Conservation (phyloP, 805 yeast genomes). For the Kuraishia capsulata region DNA sequence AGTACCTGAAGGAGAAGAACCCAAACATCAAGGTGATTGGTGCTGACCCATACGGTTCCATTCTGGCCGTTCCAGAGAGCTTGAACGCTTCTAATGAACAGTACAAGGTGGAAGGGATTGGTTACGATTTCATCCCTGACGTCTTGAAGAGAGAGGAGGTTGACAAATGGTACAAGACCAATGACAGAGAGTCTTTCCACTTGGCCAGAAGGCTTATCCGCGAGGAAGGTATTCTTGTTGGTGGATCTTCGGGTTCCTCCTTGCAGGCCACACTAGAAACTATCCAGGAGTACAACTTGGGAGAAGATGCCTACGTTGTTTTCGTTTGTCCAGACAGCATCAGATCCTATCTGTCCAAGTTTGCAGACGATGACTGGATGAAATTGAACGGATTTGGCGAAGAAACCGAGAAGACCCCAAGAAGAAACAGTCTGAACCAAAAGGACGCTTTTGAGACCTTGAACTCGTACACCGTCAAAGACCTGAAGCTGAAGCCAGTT, state of each 20-base stretch:
- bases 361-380: slow-evolving; percentile 91
- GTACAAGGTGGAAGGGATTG: slow-evolving; percentile 85
- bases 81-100: slow-evolving; percentile 49
- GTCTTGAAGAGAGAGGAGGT: slow-evolving; percentile 59
- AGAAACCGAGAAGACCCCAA: slow-evolving; percentile 15
- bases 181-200: slow-evolving; percentile 70
- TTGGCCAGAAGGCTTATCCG: slow-evolving; percentile 74
- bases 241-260: slow-evolving; percentile 87
- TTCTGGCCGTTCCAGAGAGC: slow-evolving; percentile 69
- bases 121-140: slow-evolving; percentile 82
- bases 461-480: slow-evolving; percentile 42
- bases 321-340: slow-evolving; percentile 82
- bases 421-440: slow-evolving; percentile 1
- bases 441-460: slow-evolving; percentile 32
- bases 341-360: slow-evolving; percentile 79
- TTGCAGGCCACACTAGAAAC: slow-evolving; percentile 70
- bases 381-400: slow-evolving; percentile 65
- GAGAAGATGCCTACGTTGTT: slow-evolving; percentile 67
- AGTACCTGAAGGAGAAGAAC: slow-evolving; percentile 65
- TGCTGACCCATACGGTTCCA: slow-evolving; percentile 85
- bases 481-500: slow-evolving; percentile 70
- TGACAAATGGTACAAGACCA: slow-evolving; percentile 81
- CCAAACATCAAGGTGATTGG: slow-evolving; percentile 55
- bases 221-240: slow-evolving; percentile 81
- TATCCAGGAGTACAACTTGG: slow-evolving; percentile 50